Evolutionary conservation across 306 rosid genomes (phyloP).

Genomic region (Ammopiptanthus mongolicus): DNA sequence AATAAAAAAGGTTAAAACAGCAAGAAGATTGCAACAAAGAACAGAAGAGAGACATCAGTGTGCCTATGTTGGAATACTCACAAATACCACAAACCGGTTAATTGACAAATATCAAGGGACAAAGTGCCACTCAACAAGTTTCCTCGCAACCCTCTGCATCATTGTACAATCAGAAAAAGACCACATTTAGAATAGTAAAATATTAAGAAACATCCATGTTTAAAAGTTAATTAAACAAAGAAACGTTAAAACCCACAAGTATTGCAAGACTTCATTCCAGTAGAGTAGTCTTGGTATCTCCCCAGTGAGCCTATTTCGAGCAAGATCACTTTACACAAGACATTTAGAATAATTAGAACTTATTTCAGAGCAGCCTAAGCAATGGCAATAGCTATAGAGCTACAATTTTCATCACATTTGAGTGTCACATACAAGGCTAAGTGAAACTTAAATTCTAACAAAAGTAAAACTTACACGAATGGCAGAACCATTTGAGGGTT

Average conservation of each 20-base stretch:
- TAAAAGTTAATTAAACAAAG: neutral
- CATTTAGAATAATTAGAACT: neutral
- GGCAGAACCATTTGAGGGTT: slow-evolving; percentile 98
- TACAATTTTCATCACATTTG: neutral
- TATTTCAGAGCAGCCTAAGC: neutral
- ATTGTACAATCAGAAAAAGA: neutral
- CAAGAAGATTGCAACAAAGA: neutral
- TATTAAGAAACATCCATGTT: neutral
- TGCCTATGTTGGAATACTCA: slow-evolving; percentile 49
- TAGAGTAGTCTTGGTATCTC: slow-evolving; percentile 85
- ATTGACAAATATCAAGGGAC: slow-evolving; percentile 74
- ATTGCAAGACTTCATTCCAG: slow-evolving; percentile 96
- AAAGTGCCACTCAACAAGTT: slow-evolving; percentile 61
- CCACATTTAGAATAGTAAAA: neutral
- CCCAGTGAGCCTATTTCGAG: slow-evolving; percentile 66
- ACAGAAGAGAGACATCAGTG: neutral
- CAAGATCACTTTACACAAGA: slow-evolving; percentile 61
- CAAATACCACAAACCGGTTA: too few relatives aligned
- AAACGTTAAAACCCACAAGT: slow-evolving; percentile 41
- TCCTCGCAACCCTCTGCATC: slow-evolving; percentile 70
- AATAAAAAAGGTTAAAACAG: neutral
- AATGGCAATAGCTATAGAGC: neutral
- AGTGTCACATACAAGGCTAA: neutral
- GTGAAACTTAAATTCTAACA: neutral
- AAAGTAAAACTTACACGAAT: too few relatives aligned